Percentiles rank a stretch among this genome's conserved stretches.
Evolutionary conservation across 1,139 yeast species (phyloP).

Genomic region (Magnusiomyces starmeri): DNA sequence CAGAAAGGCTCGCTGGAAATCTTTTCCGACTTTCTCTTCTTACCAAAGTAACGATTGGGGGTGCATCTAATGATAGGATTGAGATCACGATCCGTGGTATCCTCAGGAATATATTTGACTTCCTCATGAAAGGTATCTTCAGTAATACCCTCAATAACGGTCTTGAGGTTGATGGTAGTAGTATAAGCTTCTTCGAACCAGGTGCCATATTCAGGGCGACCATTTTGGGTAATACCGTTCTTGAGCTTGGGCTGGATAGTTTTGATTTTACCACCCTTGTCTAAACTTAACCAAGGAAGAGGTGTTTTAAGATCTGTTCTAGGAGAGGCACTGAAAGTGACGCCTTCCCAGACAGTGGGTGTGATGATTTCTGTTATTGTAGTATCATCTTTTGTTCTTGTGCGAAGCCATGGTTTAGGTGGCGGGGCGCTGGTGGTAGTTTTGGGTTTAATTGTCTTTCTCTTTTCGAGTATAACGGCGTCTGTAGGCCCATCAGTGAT

Average conservation of each 20-base stretch:
- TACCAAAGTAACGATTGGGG: constrained; percentile 58
- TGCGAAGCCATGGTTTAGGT: constrained; percentile 67
- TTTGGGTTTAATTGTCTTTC: constrained; percentile 9
- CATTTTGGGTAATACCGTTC: constrained; percentile 59
- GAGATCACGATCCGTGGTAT: constrained; percentile 46
- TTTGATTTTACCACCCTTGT: constrained; percentile 73
- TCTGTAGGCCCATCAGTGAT: constrained; percentile 1
- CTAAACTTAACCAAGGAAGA: constrained; percentile 74
- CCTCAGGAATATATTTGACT: constrained; percentile 48
- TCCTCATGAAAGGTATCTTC: constrained; percentile 35
- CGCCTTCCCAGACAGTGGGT: constrained; percentile 76
- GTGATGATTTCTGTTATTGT: constrained; percentile 56
- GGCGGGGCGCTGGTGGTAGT: constrained; percentile 30
- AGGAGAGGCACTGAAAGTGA: constrained; percentile 72
- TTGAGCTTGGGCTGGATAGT: constrained; percentile 69
- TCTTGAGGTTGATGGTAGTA: constrained; percentile 30
- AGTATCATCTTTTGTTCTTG: constrained; percentile 42
- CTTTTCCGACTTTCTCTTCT: constrained; percentile 53
- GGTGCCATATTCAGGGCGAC: constrained; percentile 66
- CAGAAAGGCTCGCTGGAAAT: constrained; percentile 67
- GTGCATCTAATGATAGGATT: constrained; percentile 81
- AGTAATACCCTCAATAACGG: constrained; percentile 17
- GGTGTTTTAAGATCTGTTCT: constrained; percentile 51
- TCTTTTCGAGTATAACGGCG: constrained; percentile 6
- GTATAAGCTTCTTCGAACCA: constrained; percentile 63